Evolutionary conservation across 1,284 basidiomycete genomes (phyloP), one percentile per base, ranked within the genome.

Genomic region (Cerioporus squamosus): DNA sequence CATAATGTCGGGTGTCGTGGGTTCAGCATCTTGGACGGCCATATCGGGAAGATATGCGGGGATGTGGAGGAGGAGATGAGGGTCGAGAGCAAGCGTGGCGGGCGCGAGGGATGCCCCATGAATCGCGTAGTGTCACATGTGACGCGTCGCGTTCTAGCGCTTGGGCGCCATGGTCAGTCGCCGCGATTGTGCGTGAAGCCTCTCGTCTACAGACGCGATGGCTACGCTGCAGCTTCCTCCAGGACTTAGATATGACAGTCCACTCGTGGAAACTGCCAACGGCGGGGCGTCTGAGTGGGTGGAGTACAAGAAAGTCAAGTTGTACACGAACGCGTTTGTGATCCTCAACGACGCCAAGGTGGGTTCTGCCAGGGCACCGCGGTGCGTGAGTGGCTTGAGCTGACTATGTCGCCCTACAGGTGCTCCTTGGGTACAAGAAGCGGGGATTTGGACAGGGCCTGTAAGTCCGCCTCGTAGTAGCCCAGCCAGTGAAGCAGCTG

Each of bases 351-450:
- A 60, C 22, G 26, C 36, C 12, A 61, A 59, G 53, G 60, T 64
- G 18, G n/a, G 24, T 15, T 12, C 17, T 10, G 10, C 14, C 5
- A 15, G 17, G 2, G n/a, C 2, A 17, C 10, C 23, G 18, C 17
- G 10, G 23, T n/a, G 40, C 9, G 9, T 31, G 9, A 9, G 14
- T 29, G 20, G 5, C 33, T 51, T 2, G 36, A 12, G 17, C 29
- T 26, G 9, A n/a, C 15, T n/a, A 9, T 24, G 1, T 17, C 5
- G 5, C 2, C 1, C 4, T 18, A n/a, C 49, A 80, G 78, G 75
- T 91, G 6, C 74, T 91, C 2, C 77, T 92, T 0, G 89, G 90
- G 4, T 78, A 79, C 63, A 92, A 92, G 72, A 90, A 89, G 68
- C 78, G 90, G 36, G 90, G 89, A 1, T 84, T 90, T 66, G 90